Conservation (phyloP, 176 grass and related monocot genomes). For the Bonia amplexicaulis region DNA sequence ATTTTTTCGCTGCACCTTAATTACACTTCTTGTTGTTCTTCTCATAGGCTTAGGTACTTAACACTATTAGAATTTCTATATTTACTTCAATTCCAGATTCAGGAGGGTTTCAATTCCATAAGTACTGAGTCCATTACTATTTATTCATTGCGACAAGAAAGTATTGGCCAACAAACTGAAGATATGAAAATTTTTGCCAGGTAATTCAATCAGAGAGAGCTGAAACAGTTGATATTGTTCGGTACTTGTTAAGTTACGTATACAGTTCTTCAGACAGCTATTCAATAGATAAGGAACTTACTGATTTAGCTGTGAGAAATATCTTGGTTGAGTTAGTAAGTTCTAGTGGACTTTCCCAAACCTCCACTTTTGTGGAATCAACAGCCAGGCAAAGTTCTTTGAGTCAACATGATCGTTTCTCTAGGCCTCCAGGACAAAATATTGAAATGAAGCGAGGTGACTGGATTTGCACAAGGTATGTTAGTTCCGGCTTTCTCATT, state of each 20-base stretch:
- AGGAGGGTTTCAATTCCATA: not conserved
- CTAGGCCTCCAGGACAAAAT: conserved; percentile 52
- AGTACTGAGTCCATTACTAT: not conserved
- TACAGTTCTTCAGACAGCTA: conserved; percentile 37
- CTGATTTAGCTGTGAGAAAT: conserved; percentile 54
- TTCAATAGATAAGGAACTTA: conserved; percentile 48
- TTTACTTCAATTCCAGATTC: not conserved
- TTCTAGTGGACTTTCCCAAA: conserved; percentile 16
- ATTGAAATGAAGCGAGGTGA: conserved; percentile 87
- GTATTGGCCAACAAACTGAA: conserved; percentile 11
- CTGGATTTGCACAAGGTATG: conserved; percentile 87
- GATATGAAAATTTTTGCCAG: conserved; percentile 25
- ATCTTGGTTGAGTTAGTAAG: conserved; percentile 67
- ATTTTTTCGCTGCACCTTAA: not conserved
- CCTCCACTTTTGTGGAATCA: conserved; percentile 35
- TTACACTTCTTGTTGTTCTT: not conserved
- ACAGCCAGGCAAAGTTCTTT: not conserved
- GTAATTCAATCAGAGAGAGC: conserved; percentile 47
- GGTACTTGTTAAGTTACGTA: conserved; percentile 71
- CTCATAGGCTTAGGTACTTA: not conserved
- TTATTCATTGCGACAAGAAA: conserved; percentile 8
- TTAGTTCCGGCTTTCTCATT: not conserved
- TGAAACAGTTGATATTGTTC: conserved; percentile 74
- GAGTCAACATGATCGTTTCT: conserved; percentile 39
- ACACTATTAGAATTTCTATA: not conserved